These are phyloP conservation scores for Pelagophyceae sp. DNA, from an alignment of 352 stramenopile genomes.

Conservation along the genomic window DNA sequence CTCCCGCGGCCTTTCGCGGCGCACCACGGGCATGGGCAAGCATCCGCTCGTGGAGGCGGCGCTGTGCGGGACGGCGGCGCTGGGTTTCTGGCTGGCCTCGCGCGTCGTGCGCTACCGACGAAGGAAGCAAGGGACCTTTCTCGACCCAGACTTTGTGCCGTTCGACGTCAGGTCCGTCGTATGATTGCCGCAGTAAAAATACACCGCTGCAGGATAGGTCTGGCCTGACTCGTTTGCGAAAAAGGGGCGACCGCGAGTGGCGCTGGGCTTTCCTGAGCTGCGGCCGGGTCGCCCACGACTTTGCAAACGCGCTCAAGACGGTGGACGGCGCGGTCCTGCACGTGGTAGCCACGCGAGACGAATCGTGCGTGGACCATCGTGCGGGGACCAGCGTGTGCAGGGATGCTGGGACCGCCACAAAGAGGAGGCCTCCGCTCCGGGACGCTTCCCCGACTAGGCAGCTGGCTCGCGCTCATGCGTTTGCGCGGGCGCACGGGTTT, in stretches of 20 bases:
- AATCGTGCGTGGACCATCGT: not conserved
- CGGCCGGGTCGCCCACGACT: conserved; percentile 16
- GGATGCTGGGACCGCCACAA: too few relatives aligned
- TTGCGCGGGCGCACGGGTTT: conserved; percentile 42
- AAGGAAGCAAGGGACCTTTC: not conserved
- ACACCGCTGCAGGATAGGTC: too few relatives aligned
- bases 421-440: too few relatives aligned
- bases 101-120: too few relatives aligned
- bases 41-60: not conserved
- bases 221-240: too few relatives aligned
- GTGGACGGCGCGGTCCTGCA: not conserved
- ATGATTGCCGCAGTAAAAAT: too few relatives aligned
- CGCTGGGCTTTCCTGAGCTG: conserved; percentile 11
- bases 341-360: conserved; percentile 2
- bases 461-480: conserved; percentile 43
- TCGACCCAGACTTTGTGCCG: not conserved
- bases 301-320: conserved; percentile 6
- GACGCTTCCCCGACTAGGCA: not conserved
- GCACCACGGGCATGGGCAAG: not conserved
- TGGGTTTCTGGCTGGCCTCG: not conserved
- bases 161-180: not conserved
- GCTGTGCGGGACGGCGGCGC: not conserved
- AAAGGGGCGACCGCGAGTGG: not conserved
- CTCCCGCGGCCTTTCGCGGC: too few relatives aligned
- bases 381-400: too few relatives aligned